A percentile compares a stretch with the other conserved stretches of the same genome.
Conservation (phyloP, 2,329 filamentous ascomycete species). For the Penicillium polonicum region DNA sequence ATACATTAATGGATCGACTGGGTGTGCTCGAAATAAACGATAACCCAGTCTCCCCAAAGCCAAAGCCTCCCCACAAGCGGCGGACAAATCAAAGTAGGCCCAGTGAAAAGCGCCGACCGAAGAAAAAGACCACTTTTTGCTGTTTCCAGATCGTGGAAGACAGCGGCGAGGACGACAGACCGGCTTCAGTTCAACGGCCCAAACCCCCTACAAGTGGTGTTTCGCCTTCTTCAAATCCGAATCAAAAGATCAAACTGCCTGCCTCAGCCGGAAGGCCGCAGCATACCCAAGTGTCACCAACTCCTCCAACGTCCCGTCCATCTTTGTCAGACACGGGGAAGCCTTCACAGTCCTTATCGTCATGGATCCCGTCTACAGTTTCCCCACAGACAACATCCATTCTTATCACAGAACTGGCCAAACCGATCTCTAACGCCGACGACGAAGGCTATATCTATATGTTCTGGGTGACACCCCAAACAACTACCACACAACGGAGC, state of each 20-base stretch:
- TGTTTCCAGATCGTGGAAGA: conserved; percentile 36
- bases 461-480: conserved; percentile 85
- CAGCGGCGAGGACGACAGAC: conserved; percentile 26
- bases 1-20: conserved; percentile 78
- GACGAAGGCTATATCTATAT: conserved; percentile 97
- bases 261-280: conserved; percentile 7
- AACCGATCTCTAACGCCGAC: conserved; percentile 69
- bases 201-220: conserved; percentile 5
- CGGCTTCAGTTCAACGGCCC: conserved; percentile 24
- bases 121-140: conserved; percentile 28
- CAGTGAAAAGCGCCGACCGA: conserved; percentile 17
- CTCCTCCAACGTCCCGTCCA: conserved; percentile 15
- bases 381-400: conserved; percentile 67
- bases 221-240: conserved; percentile 9
- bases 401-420: conserved; percentile 74
- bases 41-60: conserved; percentile 6
- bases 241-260: conserved; percentile 4
- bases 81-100: conserved; percentile 11
- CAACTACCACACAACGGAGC: conserved; percentile 33
- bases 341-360: conserved; percentile 49
- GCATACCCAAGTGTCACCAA: conserved; percentile 6
- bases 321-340: conserved; percentile 12
- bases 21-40: conserved; percentile 67
- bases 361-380: conserved; percentile 67
- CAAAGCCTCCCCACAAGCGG: conserved; percentile 7